Base-by-base conservation (phyloP, 345 rosid genomes). In the Anastatica hierochuntica region DNA sequence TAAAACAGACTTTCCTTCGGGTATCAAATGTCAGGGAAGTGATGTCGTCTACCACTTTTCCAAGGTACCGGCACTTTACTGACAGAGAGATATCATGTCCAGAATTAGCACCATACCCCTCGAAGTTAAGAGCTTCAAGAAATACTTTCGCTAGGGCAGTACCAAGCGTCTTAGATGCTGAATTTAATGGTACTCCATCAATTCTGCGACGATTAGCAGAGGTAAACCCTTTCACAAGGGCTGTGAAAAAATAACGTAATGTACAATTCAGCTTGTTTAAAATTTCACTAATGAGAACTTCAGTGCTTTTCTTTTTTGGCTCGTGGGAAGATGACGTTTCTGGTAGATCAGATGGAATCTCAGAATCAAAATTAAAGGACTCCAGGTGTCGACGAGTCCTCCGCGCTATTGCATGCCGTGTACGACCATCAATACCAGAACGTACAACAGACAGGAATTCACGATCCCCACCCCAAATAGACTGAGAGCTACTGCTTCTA, bases 61-160 rank as follows among this genome's bases (percentile, higher is more conserved):
- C 98, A 43, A 87, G 87, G 75, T 90, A 87, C 18, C 92, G 79
- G 50, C 98, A 84, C 75, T 90, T 90, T 19, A 90, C 92, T 8
- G 96, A 82, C 27, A 75, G 74, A 36, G 79, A 59, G 37, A 53
- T 68, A 58, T 73, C 84, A 69, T 74, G 75, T 50, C 88, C 94
- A 53, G 62, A 61, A 63, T 79, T 49, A 38, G 80, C 62, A 62
- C 81, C 71, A 73, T 84, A 67, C 19, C 94, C 98, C 23, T 80
- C 60, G 75, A 90, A 90, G 69, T 72, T 73, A 46, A 90, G 84
- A 43, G 96, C 92, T 68, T 90, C 96, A 7, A 76, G 72, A 75
- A 80, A 90, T 51, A 78, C 56, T 78, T 82, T 84, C 38, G 95
- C 95, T 67, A 90, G 54, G 27, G 82, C 90, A 68, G 79, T 76